Percentiles rank a stretch among this genome's conserved stretches.
Evolutionary conservation across 371 early-diverging fungal species (phyloP).

Genomic region (Mortierella sp.): DNA sequence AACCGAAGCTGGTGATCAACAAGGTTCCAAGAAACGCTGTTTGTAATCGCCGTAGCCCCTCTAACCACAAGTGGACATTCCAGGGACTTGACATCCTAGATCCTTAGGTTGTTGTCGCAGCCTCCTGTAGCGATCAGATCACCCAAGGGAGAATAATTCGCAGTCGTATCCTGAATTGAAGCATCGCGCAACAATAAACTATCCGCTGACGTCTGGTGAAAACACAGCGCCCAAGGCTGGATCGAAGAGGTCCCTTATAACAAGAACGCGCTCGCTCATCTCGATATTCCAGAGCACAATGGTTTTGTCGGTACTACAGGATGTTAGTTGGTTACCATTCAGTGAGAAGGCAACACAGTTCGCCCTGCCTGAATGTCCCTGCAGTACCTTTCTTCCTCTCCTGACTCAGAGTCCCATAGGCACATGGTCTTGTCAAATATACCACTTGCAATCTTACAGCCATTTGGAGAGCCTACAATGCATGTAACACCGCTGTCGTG

Average conservation of each 20-base stretch:
- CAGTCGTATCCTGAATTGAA: neutral
- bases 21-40: neutral
- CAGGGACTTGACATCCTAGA: neutral
- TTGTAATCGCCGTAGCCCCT: neutral
- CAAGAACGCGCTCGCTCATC: neutral
- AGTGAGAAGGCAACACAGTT: neutral
- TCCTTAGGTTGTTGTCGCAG: constrained; percentile 6
- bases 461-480: neutral
- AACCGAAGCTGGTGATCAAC: neutral
- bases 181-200: neutral
- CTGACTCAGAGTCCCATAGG: neutral
- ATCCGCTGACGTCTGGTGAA: neutral
- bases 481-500: neutral
- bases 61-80: neutral
- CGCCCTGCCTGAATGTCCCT: neutral
- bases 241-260: neutral
- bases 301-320: neutral
- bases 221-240: neutral
- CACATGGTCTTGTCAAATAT: neutral
- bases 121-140: constrained; percentile 4
- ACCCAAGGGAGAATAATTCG: constrained; percentile 18
- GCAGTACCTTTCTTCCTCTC: neutral
- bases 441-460: neutral
- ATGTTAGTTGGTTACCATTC: neutral
- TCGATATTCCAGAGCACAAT: neutral